Conservation (phyloP, 148 eudicot genomes). For the Chenopodium suecicum region DNA sequence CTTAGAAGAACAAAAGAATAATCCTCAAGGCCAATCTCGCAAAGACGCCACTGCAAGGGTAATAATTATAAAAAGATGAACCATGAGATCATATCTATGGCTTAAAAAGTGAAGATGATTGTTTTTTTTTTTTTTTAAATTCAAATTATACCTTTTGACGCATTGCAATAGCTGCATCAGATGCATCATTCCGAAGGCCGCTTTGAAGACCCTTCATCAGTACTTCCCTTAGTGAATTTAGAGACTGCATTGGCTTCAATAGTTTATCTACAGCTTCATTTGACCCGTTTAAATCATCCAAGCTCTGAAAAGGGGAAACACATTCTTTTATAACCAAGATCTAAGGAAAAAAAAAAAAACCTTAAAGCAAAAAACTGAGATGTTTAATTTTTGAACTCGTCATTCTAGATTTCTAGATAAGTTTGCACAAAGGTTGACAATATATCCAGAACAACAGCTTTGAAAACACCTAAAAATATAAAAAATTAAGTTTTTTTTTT, state of each 20-base stretch:
- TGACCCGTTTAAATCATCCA: slow-evolving; percentile 50
- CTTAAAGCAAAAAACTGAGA: not conserved
- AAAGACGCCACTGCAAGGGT: slow-evolving; percentile 85
- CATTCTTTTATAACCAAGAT: not conserved
- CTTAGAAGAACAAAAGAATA: slow-evolving; percentile 90
- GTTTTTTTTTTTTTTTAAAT: not conserved
- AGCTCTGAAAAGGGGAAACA: slow-evolving; percentile 45
- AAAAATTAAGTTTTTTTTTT: not conserved
- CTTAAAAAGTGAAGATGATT: slow-evolving; percentile 6
- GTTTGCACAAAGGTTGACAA: not conserved
- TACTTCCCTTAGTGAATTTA: slow-evolving; percentile 58
- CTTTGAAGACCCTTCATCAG: slow-evolving; percentile 83
- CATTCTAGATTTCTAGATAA: not conserved
- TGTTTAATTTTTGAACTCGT: not conserved
- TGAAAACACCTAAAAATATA: not conserved
- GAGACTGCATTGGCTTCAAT: slow-evolving; percentile 53
- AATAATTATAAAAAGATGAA: not conserved
- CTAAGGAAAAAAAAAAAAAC: not conserved
- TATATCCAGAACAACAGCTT: not conserved
- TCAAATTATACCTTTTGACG: slow-evolving; percentile 74
- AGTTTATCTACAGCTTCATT: slow-evolving; percentile 46
- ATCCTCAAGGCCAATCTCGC: slow-evolving; percentile 97
- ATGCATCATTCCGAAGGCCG: slow-evolving; percentile 91
- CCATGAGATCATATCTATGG: slow-evolving; percentile 1
- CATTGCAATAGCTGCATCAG: slow-evolving; percentile 94